phyloP scores from a whole-genome alignment of 345 rosid genomes.

The Raphanus raphanistrum region DNA sequence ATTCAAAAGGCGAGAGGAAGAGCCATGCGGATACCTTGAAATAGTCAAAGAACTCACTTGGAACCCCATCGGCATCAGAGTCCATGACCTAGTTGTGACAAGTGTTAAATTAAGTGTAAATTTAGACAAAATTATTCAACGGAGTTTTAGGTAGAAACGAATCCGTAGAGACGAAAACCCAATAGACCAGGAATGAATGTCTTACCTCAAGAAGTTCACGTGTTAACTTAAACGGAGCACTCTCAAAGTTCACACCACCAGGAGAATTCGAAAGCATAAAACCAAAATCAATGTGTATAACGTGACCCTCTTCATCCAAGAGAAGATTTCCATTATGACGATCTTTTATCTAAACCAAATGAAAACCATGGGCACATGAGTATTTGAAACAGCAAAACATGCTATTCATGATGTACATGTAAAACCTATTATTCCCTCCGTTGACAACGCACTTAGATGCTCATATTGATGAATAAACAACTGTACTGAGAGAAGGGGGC shows the following conservation, averaged over 20 bases:
- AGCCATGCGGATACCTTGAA: conserved; percentile 66
- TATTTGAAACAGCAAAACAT: background rate
- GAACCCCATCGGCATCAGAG: conserved; percentile 99
- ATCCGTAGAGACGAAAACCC: too few relatives aligned
- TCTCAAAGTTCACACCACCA: conserved; percentile 99
- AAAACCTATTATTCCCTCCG: background rate
- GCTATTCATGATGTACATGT: background rate
- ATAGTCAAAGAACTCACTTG: conserved; percentile 99
- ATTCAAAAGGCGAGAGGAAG: background rate
- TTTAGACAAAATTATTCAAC: background rate
- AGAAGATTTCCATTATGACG: conserved; percentile 97
- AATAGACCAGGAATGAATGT: background rate
- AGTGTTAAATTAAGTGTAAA: background rate
- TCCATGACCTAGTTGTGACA: conserved; percentile 80
- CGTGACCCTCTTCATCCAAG: conserved; percentile 97
- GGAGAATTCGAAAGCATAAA: conserved; percentile 99
- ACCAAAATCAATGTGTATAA: conserved; percentile 98
- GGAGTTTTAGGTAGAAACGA: too few relatives aligned
- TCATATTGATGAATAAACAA: conserved; percentile 6
- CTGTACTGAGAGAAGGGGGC: background rate
- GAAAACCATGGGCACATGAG: conserved; percentile 8
- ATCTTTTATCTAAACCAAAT: conserved; percentile 69
- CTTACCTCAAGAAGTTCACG: conserved; percentile 98
- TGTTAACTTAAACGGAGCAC: conserved; percentile 98
- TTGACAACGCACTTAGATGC: conserved; percentile 8